Evolutionary conservation across 192 early-diverging fungal genomes (phyloP).

Genomic region (Gamsiella multidivaricata): DNA sequence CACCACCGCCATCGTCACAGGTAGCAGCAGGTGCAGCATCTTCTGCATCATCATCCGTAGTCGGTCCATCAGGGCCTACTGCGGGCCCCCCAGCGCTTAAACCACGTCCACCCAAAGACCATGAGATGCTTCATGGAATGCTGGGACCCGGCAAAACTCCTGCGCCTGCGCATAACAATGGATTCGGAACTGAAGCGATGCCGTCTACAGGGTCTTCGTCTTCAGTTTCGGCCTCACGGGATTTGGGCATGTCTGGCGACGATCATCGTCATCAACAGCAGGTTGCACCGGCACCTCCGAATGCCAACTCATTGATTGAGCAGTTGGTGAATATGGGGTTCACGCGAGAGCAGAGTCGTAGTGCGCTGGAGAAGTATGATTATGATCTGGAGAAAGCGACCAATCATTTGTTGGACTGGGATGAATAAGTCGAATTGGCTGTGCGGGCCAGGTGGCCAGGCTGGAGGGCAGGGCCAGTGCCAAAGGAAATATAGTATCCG

Average conservation of each 20-base stretch:
- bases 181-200: not conserved
- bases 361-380: slow-evolving; percentile 76
- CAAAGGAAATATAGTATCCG: too few relatives aligned
- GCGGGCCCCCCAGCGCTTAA: slow-evolving; percentile 14
- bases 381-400: slow-evolving; percentile 79
- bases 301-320: slow-evolving; percentile 50
- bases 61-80: not conserved
- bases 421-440: slow-evolving; percentile 43
- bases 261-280: slow-evolving; percentile 12
- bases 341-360: slow-evolving; percentile 69
- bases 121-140: slow-evolving; percentile 29
- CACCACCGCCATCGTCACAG: slow-evolving; percentile 23
- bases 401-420: slow-evolving; percentile 79
- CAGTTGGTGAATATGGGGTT: slow-evolving; percentile 81
- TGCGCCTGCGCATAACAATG: not conserved
- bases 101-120: slow-evolving; percentile 45
- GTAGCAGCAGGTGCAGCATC: not conserved
- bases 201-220: not conserved
- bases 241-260: slow-evolving; percentile 1
- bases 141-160: slow-evolving; percentile 7
- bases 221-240: not conserved
- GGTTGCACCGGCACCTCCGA: slow-evolving; percentile 28
- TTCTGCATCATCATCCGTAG: not conserved
- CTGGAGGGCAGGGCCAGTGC: too few relatives aligned
- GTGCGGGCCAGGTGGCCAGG: too few relatives aligned